These are phyloP conservation scores for Neurospora sp. DNA, from an alignment of 495 filamentous ascomycete species.

Conservation along the genomic window DNA sequence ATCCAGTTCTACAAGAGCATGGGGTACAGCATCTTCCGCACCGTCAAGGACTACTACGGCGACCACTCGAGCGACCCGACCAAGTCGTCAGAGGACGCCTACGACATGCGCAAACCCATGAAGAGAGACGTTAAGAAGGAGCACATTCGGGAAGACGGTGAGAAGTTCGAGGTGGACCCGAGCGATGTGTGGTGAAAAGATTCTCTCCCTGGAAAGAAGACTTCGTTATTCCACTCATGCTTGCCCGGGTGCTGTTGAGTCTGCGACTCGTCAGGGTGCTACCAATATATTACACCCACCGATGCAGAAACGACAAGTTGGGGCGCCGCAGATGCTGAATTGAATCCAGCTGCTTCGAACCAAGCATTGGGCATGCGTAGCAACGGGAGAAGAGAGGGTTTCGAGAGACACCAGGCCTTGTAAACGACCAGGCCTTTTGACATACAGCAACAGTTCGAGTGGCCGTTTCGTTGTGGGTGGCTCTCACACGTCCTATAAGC, in stretches of 20 bases:
- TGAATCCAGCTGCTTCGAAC: neutral
- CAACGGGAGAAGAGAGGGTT: neutral
- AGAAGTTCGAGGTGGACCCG: slow-evolving; percentile 69
- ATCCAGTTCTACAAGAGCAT: slow-evolving; percentile 81
- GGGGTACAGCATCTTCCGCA: slow-evolving; percentile 80
- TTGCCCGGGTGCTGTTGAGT: neutral
- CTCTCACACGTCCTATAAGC: neutral
- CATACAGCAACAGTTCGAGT: neutral
- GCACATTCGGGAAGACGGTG: slow-evolving; percentile 74
- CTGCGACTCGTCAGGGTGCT: neutral
- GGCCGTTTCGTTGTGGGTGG: neutral
- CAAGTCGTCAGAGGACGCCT: slow-evolving; percentile 66
- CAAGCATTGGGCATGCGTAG: neutral
- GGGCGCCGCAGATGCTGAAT: neutral
- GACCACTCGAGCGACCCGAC: slow-evolving; percentile 61
- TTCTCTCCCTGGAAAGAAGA: neutral
- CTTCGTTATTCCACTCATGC: neutral
- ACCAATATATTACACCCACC: neutral
- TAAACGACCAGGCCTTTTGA: neutral
- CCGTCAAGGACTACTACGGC: slow-evolving; percentile 80
- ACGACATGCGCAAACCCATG: slow-evolving; percentile 90
- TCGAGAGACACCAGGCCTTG: neutral
- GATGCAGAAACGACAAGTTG: neutral
- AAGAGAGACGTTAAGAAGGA: slow-evolving; percentile 67
- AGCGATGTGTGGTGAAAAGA: slow-evolving; percentile 65